Base-by-base conservation (phyloP, 768 basidiomycete species). In the Megacollybia marginata region DNA sequence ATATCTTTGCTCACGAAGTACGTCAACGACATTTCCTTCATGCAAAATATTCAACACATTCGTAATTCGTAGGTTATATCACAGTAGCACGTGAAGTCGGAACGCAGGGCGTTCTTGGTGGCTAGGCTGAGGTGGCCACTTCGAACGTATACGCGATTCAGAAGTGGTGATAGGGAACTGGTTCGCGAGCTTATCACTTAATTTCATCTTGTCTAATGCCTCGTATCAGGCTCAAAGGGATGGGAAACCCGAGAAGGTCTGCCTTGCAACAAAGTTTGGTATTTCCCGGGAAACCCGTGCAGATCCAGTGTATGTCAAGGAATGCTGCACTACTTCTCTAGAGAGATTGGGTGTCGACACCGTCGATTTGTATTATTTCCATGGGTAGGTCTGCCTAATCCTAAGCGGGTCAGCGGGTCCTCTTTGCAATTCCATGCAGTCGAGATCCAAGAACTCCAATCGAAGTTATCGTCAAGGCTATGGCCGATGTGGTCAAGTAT, bases 211-310 rank as follows among this genome's bases (percentile, higher is more conserved):
- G 10, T 28, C 23, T 13, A 50, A 56, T n/a, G 50, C 48, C 10
- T 49, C 47, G 6, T 28, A 51, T 50, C n/a, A 74, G 73, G 74
- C 72, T 79, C 61, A 69, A 69, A 48, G 63, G 58, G 31, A 74
- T 63, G 3, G 75, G 74, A 5, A 74, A 75, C 54, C 63, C 13
- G 57, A 55, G 46, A 64, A 76, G 13, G 76, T 80, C 16, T 81
- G 79, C 63, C 68, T 80, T 10, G 77, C 75, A 4, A 78, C 77
- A 19, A 80, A 80, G 60, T 77, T 76, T 43, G 76, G 76, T 12
- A 55, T 63, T 3, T 57, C 66, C 18, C 13, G 53, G 16, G 53
- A 52, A 2, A 31, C 55, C 8, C 59, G 65, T 23, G 72, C 69
- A 28, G 65, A 69, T n/a, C 63, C 72, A 0, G 57, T 69, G 35